Conservation (phyloP, 1,284 basidiomycete genomes). For the Leccinum subatratum region DNA sequence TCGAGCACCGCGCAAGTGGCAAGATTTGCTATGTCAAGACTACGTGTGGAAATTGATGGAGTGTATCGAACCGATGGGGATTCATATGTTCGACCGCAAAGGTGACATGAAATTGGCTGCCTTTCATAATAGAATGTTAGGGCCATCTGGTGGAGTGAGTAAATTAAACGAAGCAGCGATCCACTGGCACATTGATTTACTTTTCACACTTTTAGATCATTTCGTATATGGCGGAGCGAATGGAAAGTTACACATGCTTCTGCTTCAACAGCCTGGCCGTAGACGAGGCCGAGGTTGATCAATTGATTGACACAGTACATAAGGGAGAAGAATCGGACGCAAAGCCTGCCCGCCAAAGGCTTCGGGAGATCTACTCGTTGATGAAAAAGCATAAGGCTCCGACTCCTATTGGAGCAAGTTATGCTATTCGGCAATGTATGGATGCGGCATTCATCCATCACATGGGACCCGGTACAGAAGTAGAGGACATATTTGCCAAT, state of each 20-base stretch:
- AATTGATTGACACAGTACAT: not conserved
- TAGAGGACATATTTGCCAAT: not conserved
- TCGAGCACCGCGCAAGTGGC: not conserved
- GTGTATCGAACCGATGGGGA: not conserved
- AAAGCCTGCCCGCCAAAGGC: rapidly evolving
- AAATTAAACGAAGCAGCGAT: not conserved
- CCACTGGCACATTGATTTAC: not conserved
- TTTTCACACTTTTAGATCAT: not conserved
- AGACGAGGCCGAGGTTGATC: not conserved
- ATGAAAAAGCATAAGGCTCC: not conserved
- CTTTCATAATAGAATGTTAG: not conserved
- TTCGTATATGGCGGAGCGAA: not conserved
- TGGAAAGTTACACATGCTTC: not conserved
- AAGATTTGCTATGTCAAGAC: not conserved
- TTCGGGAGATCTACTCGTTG: not conserved
- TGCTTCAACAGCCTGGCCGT: not conserved
- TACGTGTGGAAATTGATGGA: not conserved
- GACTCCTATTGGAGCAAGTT: not conserved
- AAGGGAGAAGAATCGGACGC: not conserved
- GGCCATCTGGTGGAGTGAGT: not conserved
- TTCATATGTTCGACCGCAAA: not conserved
- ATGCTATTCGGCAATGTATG: not conserved
- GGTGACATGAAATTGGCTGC: not conserved
- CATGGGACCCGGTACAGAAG: not conserved
- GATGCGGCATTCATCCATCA: not conserved